Evolutionary conservation across 345 rosid species (phyloP).

Genomic region (Rhizophora mangle): DNA sequence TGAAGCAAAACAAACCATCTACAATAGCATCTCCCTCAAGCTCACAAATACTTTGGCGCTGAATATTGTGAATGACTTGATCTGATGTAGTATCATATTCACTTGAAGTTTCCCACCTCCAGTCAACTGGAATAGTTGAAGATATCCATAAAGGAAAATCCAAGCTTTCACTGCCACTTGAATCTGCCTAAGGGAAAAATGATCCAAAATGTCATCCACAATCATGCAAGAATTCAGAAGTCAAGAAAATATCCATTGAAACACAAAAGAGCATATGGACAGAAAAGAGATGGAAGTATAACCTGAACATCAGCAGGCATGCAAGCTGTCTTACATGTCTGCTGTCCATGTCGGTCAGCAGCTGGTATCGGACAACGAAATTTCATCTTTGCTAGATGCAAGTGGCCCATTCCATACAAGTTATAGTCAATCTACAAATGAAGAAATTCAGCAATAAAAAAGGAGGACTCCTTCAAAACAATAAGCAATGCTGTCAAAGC

Average conservation of each 20-base stretch:
- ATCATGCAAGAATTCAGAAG: neutral
- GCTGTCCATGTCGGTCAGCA: slow-evolving; percentile 29
- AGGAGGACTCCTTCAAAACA: neutral
- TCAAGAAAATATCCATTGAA: neutral
- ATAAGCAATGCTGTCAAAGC: neutral
- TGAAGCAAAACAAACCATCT: slow-evolving; percentile 50
- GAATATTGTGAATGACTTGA: slow-evolving; percentile 35
- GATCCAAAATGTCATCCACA: slow-evolving; percentile 16
- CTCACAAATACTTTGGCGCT: slow-evolving; percentile 77
- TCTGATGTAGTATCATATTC: slow-evolving; percentile 42
- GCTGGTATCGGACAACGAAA: slow-evolving; percentile 80
- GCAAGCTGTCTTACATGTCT: slow-evolving; percentile 27
- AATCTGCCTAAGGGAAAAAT: slow-evolving; percentile 54
- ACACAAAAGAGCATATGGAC: neutral
- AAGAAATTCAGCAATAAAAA: slow-evolving; percentile 5
- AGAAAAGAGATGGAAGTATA: slow-evolving; percentile 15
- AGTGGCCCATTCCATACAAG: slow-evolving; percentile 92
- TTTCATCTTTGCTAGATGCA: slow-evolving; percentile 75
- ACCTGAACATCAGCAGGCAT: slow-evolving; percentile 47
- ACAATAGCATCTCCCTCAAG: slow-evolving; percentile 87
- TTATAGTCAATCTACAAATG: slow-evolving; percentile 71
- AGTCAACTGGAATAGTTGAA: slow-evolving; percentile 67
- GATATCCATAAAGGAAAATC: slow-evolving; percentile 61
- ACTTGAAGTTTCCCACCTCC: slow-evolving; percentile 63
- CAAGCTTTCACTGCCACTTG: slow-evolving; percentile 36